phyloP scores from a whole-genome alignment of 148 eudicot genomes.

The Silene latifolia region DNA sequence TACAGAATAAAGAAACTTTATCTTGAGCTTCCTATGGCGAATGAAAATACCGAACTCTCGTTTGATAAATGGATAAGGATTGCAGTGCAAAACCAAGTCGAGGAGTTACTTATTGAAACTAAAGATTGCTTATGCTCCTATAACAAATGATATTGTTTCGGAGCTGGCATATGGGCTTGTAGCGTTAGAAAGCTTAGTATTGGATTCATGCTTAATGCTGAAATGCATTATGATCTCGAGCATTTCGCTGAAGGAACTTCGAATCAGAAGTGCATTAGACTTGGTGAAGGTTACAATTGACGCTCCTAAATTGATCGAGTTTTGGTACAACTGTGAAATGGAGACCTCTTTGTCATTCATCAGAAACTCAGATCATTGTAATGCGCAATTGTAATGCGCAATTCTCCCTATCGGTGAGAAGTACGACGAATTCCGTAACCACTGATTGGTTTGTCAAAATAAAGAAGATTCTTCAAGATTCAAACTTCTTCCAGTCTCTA shows the following conservation, averaged over 20 bases:
- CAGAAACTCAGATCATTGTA: neutral
- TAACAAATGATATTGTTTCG: no score
- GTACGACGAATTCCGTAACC: no score
- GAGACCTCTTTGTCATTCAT: neutral
- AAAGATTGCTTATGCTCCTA: neutral
- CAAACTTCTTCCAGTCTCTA: no score
- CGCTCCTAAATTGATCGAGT: neutral
- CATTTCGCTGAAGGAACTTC: neutral
- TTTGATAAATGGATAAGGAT: slow-evolving; percentile 1
- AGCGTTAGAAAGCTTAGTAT: no score
- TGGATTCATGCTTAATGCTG: no score
- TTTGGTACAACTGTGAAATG: neutral
- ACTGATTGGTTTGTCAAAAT: no score
- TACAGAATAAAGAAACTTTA: neutral
- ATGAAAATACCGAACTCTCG: neutral
- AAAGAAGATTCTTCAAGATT: no score
- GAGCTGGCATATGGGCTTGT: no score
- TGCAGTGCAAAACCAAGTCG: neutral
- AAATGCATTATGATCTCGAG: no score
- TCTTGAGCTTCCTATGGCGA: neutral
- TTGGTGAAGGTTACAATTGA: neutral
- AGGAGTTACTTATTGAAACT: neutral
- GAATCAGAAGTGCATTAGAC: neutral
- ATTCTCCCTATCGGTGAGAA: neutral
- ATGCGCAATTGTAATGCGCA: no score